A percentile compares a stretch with the other conserved stretches of the same genome.
phyloP scores from a whole-genome alignment of 2,329 filamentous ascomycete species.

The Cladosporium austrohemisphaericum region DNA sequence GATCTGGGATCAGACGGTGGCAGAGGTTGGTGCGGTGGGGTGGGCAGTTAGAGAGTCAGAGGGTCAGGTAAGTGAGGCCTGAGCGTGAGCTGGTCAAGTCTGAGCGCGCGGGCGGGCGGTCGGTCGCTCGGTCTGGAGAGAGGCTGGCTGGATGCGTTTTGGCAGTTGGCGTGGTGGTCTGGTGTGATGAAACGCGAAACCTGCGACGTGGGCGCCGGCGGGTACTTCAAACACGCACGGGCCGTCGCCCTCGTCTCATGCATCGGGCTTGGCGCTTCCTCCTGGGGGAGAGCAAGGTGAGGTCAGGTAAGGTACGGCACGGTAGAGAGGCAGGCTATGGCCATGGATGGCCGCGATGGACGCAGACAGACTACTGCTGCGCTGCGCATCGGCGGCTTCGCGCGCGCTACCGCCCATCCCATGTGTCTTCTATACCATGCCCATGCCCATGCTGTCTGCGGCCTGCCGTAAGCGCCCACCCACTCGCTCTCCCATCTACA shows the following conservation, averaged over 20 bases:
- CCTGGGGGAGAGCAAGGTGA: not conserved
- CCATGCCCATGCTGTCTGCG: not conserved
- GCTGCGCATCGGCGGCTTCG: not conserved
- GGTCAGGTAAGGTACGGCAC: no score
- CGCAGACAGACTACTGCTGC: not conserved
- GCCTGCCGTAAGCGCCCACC: not conserved
- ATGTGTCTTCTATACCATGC: not conserved
- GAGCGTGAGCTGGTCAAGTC: not conserved
- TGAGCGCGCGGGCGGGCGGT: not conserved
- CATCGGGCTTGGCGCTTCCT: no score
- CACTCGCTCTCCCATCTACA: not conserved
- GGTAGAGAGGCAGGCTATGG: not conserved
- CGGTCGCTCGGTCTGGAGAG: not conserved
- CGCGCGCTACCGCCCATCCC: constrained; percentile 5
- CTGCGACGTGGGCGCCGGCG: constrained; percentile 91
- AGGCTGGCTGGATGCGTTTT: no score
- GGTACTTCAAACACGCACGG: constrained; percentile 95
- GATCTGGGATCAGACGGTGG: constrained; percentile 7
- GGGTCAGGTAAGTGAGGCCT: not conserved
- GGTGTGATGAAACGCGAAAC: no score
- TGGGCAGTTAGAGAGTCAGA: not conserved
- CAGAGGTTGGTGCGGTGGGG: constrained; percentile 9
- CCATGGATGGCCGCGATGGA: not conserved
- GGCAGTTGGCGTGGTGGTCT: no score
- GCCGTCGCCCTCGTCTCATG: no score